Base-by-base conservation (phyloP, 768 basidiomycete genomes). In the Leccinum boreale region DNA sequence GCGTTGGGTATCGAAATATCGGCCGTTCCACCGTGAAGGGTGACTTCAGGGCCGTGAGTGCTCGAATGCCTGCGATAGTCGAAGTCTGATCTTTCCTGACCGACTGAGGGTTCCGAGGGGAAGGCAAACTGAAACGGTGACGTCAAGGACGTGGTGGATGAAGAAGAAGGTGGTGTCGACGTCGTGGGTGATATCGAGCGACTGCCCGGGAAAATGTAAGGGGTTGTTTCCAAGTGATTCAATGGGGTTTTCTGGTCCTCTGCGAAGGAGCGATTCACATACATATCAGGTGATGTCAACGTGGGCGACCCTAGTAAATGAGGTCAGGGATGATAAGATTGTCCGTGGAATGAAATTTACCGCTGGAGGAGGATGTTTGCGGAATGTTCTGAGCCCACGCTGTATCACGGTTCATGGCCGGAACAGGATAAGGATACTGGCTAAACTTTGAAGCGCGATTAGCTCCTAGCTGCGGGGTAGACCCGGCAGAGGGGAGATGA, bases 21-120 rank as follows among this genome's bases (percentile, higher is more conserved):
- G 35, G 89, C 84, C 6, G 85, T 87, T 57, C 87, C 87, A 49
- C 86, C 86, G 57, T 89, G 87, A 35, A 90, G 79, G 10, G 85
- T 85, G 50, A 89, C 80, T 58, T 89, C 85, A 45, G 86, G 74
- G 58, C 75, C 73, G 59, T 81, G 82, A 48, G 77, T 69, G 66
- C 74, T 75, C 26, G 81, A 76, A 61, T 81, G 79, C 58, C 85
- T 81, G 64, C 86, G 83, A 66, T 83, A 88, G 72, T 84, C 84
- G 70, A 84, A 87, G 50, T 87, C 86, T 56, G 81, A 48, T 49
- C 84, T 80, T 55, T 88, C 85, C 58, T 83, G 82, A 42, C 75
- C 65, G 52, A 79, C 70, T 50, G 79, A 57, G 36, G 76, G 75
- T 53, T 87, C 85, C 39, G 83, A 76, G 14, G 71, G 67, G 66